Base-by-base conservation (phyloP, 805 yeast species). In the Starmerella khaoyaiensis region DNA sequence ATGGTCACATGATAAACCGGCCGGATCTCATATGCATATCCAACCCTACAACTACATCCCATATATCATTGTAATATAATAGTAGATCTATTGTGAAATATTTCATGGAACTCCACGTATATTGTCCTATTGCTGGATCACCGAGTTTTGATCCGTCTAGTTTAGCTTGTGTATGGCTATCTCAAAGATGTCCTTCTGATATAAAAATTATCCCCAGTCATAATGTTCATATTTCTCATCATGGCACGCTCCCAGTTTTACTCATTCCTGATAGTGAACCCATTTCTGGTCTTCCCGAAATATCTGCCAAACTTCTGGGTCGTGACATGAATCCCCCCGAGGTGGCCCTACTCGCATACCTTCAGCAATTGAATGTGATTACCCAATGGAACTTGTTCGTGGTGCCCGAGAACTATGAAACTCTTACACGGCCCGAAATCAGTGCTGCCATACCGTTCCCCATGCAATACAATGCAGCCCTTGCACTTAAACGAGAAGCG, bases 401-500 rank as follows among this genome's bases (percentile, higher is more conserved):
- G 16, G 30, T 49, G 21, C 34, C 41, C 14, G 45, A 44, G 21
- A 58, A 55, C 50, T 58, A 51, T 42, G 59, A 53, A 36, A 28
- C 40, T 22, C 41, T 53, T 8, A 53, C 53, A 7, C 41, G 61
- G 6, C 59, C 60, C 16, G 45, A 50, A n/a, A 48, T 57, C 32
- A 44, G 58, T 22, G 34, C 33, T 11, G 28, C 50, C 19, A 44
- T 57, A 12, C 56, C 59, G 15, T 58, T 58, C 37, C 62, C 62
- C 5, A 55, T 58, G 61, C 62, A 58, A 45, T 58, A 58, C 44
- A 56, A 50, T 31, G 48, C 49, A 16, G 52, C 60, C 2, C 30
- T 56, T 14, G 21, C 47, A 20, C 48, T 53, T 23, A 45, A 53
- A 22, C 36, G 42, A 8, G 39, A 39, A 11, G 60, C 60, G 9